Evolutionary conservation across 352 stramenopile genomes (phyloP).

Genomic region (Halophytophthora batemanensis): DNA sequence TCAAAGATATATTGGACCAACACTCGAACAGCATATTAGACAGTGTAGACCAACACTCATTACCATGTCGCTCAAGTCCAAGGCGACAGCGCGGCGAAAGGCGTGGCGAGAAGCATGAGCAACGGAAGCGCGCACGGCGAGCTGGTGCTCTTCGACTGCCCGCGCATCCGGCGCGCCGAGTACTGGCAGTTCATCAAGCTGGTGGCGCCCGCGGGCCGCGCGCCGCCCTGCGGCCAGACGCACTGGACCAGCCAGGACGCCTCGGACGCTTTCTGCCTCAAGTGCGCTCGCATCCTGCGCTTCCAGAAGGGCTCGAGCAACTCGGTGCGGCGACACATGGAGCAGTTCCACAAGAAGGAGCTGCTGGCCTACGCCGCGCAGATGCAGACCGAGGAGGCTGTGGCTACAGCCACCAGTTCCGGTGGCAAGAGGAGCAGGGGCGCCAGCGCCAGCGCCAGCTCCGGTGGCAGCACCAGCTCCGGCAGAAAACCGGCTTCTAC

Average conservation of each 20-base stretch:
- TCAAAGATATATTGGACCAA: no score
- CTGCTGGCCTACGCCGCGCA: conserved; percentile 27
- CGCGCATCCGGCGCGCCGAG: conserved; percentile 45
- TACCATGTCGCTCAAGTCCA: no score
- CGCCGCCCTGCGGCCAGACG: conserved; percentile 31
- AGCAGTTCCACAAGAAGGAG: conserved; percentile 50
- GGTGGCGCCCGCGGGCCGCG: conserved; percentile 26
- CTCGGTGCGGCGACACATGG: conserved; percentile 55
- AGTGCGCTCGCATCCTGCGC: conserved; percentile 43
- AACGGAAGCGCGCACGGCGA: conserved; percentile 45
- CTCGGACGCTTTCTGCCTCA: conserved; percentile 45
- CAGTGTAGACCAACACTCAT: no score
- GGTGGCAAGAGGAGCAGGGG: neutral
- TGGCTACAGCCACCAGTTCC: neutral
- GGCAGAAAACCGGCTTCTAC: no score
- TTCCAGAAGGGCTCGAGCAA: conserved; percentile 61
- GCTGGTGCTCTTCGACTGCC: conserved; percentile 56
- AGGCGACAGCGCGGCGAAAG: no score
- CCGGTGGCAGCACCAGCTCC: neutral
- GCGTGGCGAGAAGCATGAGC: conserved; percentile 41
- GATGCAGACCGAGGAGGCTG: conserved; percentile 14
- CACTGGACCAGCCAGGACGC: conserved; percentile 60
- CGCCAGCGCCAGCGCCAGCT: no score
- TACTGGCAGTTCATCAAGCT: conserved; percentile 72
- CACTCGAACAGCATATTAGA: no score